phyloP scores from a whole-genome alignment of 208 protist genomes.

The Leishmania aethiopica region DNA sequence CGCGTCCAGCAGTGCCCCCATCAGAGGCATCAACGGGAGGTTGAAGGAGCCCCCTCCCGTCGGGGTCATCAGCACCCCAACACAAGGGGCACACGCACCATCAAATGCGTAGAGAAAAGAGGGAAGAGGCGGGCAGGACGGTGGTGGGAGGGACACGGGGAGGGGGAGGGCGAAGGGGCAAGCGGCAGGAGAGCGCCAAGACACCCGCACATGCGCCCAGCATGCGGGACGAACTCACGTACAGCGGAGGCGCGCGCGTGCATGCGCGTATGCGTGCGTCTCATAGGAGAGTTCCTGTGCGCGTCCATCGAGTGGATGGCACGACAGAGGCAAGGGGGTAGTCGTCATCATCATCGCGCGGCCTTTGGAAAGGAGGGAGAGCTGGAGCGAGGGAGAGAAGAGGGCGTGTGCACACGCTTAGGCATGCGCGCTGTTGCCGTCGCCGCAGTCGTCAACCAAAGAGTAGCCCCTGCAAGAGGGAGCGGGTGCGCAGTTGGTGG shows the following conservation, averaged over 20 bases:
- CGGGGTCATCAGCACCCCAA: not conserved
- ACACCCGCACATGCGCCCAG: not conserved
- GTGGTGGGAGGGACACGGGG: not conserved
- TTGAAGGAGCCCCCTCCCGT: not conserved
- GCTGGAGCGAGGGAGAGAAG: not conserved
- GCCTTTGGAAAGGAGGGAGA: not conserved
- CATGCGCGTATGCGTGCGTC: not conserved
- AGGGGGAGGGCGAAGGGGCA: not conserved
- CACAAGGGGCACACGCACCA: not conserved
- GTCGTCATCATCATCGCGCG: not conserved
- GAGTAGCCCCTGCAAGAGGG: slow-evolving; percentile 73
- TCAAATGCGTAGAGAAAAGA: not conserved
- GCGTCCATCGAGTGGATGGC: not conserved
- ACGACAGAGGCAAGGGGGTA: not conserved
- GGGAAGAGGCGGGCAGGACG: not conserved
- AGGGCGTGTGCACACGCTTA: not conserved
- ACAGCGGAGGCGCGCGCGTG: not conserved
- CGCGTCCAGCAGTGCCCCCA: not conserved
- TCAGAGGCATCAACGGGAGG: not conserved
- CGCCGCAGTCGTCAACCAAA: slow-evolving; percentile 29
- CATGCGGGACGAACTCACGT: not conserved
- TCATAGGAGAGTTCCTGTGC: not conserved
- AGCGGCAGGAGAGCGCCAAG: not conserved
- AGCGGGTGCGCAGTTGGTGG: slow-evolving; percentile 57
- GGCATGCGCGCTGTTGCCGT: no score